Base-by-base conservation (phyloP, 306 rosid genomes). In the Corylus heterophylla region DNA sequence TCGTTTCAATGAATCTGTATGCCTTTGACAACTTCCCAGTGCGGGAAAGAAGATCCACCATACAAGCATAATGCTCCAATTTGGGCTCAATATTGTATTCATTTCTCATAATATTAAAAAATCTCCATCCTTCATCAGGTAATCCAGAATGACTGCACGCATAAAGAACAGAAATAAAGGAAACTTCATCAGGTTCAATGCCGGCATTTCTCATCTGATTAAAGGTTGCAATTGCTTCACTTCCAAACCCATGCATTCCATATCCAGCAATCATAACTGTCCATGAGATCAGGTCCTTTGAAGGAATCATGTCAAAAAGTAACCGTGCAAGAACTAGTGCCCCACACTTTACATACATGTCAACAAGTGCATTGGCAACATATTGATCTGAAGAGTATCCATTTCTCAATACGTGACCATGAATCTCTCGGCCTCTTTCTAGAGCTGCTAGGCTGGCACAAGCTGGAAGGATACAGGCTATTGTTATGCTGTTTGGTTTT, bases 41-140 rank as follows among this genome's bases (percentile, higher is more conserved):
- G n/a, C 96, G 91, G 45, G 91, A 78, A 58, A 91, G 93, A 76
- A 91, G 93, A 86, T 91, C 96, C 55, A 89, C 92, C 93, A 91
- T 89, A 69, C 96, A 87, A 8, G 96, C 89, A 81, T 86, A 89
- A 70, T 89, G 96, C 77, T 87, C 89, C 78, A 87, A 79, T 62
- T 78, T 81, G 58, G 96, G 93, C 74, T 84, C 86, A 48, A 91
- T 84, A 35, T 58, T 75, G 76, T 45, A 83, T 73, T 84, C 87
- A 3, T 76, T 78, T 85, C 50, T 89, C 90, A 91, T 89, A 61
- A 75, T 81, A 52, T 86, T 42, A 62, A 82, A 91, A 67, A 88
- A 80, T 18, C 66, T 76, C 96, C 92, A 84, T 61, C 92, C 96
- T 76, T 91, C 90, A 76, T 88, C 83, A 72, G 87, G 39, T 79